These are phyloP conservation scores for Boeremia exigua DNA, from an alignment of 2,329 filamentous ascomycete genomes.

Conservation along the genomic window DNA sequence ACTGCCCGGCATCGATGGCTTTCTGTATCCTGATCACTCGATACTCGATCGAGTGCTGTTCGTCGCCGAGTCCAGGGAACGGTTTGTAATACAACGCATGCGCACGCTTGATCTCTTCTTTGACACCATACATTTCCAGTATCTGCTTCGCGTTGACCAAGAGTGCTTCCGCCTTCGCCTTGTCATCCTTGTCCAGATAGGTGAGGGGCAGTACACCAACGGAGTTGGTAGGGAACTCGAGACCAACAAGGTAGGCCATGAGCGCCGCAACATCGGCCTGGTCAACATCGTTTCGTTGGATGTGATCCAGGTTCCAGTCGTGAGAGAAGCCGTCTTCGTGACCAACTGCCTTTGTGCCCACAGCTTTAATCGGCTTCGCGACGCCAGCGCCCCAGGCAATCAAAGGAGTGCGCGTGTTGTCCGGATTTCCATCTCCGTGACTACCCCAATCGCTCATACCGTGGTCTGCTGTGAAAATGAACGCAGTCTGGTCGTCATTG, in stretches of 20 bases:
- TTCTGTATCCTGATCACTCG: constrained; percentile 71
- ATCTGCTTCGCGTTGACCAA: constrained; percentile 86
- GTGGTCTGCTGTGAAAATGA: constrained; percentile 96
- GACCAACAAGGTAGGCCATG: constrained; percentile 89
- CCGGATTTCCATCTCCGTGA: constrained; percentile 95
- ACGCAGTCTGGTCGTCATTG: constrained; percentile 80
- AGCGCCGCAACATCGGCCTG: constrained; percentile 94
- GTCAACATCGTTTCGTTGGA: constrained; percentile 87
- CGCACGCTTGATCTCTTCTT: constrained; percentile 81
- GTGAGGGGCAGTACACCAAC: constrained; percentile 89
- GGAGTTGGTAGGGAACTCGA: constrained; percentile 94
- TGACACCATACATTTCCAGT: constrained; percentile 94
- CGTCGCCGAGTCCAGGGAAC: constrained; percentile 71
- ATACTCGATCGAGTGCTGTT: constrained; percentile 67
- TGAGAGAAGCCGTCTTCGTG: constrained; percentile 87
- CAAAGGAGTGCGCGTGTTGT: constrained; percentile 93
- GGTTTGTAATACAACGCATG: constrained; percentile 79
- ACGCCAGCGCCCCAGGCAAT: constrained; percentile 94
- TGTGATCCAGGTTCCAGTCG: constrained; percentile 82
- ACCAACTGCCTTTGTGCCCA: constrained; percentile 69
- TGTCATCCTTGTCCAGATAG: constrained; percentile 73
- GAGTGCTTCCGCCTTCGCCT: constrained; percentile 82
- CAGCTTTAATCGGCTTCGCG: constrained; percentile 69
- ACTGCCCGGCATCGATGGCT: constrained; percentile 69
- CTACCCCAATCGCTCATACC: constrained; percentile 99